Evolutionary conservation across 257 asterid genomes (phyloP).

Genomic region (Petunia secreta): DNA sequence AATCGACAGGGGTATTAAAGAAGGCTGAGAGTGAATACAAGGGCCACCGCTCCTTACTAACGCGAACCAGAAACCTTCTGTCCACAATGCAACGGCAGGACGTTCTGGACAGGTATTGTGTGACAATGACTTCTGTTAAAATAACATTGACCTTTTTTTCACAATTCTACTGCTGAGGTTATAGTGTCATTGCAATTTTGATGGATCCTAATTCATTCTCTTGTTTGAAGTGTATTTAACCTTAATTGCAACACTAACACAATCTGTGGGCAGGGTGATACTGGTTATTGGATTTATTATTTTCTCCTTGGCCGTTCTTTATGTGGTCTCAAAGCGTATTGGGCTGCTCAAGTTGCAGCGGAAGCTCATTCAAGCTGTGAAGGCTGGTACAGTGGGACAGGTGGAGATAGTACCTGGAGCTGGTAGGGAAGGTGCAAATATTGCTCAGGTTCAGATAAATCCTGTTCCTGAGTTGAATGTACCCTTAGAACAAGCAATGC

Average conservation of each 20-base stretch:
- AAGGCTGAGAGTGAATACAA: slow-evolving; percentile 93
- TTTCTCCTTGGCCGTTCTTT: slow-evolving; percentile 86
- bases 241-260: background rate
- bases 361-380: slow-evolving; percentile 64
- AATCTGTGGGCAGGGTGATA: slow-evolving; percentile 63
- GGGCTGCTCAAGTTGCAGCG: slow-evolving; percentile 89
- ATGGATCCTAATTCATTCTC: background rate
- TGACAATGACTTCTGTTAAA: background rate
- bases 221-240: background rate
- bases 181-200: background rate
- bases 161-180: slow-evolving; percentile 25
- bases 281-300: slow-evolving; percentile 62
- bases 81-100: slow-evolving; percentile 94
- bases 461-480: slow-evolving; percentile 47
- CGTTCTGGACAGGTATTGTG: slow-evolving; percentile 72
- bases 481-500: slow-evolving; percentile 65
- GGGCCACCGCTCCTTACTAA: slow-evolving; percentile 83
- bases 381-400: slow-evolving; percentile 69
- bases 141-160: background rate
- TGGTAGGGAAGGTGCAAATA: slow-evolving; percentile 44
- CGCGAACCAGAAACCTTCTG: slow-evolving; percentile 82
- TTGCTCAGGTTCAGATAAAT: slow-evolving; percentile 47
- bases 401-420: slow-evolving; percentile 48
- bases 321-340: slow-evolving; percentile 88
- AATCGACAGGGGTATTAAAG: slow-evolving; percentile 72